Evolutionary conservation across 139 green algal genomes (phyloP), one percentile per base, ranked within the genome.

Genomic region (Ettlia oleoabundans): DNA sequence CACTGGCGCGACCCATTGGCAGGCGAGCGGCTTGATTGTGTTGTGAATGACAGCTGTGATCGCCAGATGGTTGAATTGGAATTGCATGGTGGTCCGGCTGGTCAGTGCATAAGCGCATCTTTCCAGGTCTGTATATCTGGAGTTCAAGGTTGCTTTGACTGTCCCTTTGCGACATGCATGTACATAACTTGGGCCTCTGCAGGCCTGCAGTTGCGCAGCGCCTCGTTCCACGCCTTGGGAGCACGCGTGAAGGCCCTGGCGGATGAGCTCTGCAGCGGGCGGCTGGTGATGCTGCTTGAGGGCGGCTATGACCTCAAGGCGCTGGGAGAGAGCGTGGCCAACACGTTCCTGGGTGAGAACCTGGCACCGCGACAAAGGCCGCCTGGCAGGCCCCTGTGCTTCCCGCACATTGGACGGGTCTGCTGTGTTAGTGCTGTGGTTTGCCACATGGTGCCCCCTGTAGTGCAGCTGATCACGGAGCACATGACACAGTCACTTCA

Each of bases 1-100:
- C 96, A 99, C 71, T 96, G 89, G 88, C 8, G 77, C 4, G 96
- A 99, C 82, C 94, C 95, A 4, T 81, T 99, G 52, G 95, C 91
- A 30, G 73, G 73, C 68, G 73, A 1, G 47, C 3, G 37, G 30
- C n/a, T n/a, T n/a, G 55, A 5, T 28, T 32, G 55, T 65, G 15
- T 65, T 58, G 47, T 58, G 47, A 58, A 58, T 58, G n/a, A n/a
- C n/a, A n/a, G n/a, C n/a, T n/a, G n/a, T n/a, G n/a, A n/a, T n/a
- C n/a, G n/a, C n/a, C n/a, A n/a, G n/a, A n/a, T n/a, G n/a, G n/a
- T n/a, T n/a, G n/a, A n/a, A n/a, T n/a, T n/a, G n/a, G n/a, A n/a
- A n/a, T n/a, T n/a, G n/a, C n/a, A n/a, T 15, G 47, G 13, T 24
- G 47, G 47, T 58, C 13, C 55, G 18, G 55, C 55, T n/a, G 55